Base-by-base conservation (phyloP, 345 rosid species). In the Citropsis articulata region DNA sequence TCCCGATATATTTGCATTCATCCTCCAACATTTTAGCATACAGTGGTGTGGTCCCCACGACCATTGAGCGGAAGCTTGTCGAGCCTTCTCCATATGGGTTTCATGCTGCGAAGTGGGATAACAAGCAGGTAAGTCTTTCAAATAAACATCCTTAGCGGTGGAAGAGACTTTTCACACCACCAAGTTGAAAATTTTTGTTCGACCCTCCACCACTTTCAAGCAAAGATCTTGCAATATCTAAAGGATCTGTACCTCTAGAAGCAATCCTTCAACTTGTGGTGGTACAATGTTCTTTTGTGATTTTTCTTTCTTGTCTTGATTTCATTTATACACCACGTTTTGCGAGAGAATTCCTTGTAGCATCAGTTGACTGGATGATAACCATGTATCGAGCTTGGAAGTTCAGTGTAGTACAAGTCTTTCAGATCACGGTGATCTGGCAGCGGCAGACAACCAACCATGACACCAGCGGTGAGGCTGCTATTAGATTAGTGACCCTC, bases 381-480 rank as follows among this genome's bases (percentile, higher is more conserved):
- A 74, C 97, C 97, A 93, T 66, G 75, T 62, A 30, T 91, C 91
- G 62, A 93, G 76, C 73, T 88, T 67, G 98, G 98, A 78, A 91
- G 92, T 78, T 90, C 93, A 66, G 91, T 25, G 84, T 56, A 71
- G 80, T 45, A 69, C 69, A 81, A 42, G 88, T 67, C 85, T 93
- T 93, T 57, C 90, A 69, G 91, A 88, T 70, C 88, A 87, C 77
- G 89, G 90, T 50, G 96, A 93, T 77, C 92, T 96, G 56, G 98
- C 98, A 25, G 98, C 96, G 0, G 90, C 97, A 8, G 98, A 96
- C 98, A 77, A 83, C 92, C 97, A 63, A 89, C 93, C 97, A 90
- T 91, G 69, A 84, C 92, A 31, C 91, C 98, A 79, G 83, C 87
- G 74, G 85, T 9, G 92, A 81, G n/a, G 82, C 90, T 88, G 78